Conservation (phyloP, 164 flowering plant genomes). For the Brasenia schreberi region DNA sequence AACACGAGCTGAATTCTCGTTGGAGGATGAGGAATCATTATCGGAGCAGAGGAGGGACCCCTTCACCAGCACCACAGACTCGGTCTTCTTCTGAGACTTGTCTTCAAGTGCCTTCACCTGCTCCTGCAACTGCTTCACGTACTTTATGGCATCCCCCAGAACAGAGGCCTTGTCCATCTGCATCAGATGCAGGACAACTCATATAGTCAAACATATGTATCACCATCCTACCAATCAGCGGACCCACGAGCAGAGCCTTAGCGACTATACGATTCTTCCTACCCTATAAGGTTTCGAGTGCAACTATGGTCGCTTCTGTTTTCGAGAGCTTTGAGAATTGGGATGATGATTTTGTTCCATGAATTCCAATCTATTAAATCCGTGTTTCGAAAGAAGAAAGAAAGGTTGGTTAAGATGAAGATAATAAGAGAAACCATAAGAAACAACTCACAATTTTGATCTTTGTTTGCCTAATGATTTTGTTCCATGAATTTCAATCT, state of each 20-base stretch:
- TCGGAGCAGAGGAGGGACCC: conserved; percentile 38
- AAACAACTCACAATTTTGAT: too few species aligned
- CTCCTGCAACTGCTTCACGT: conserved; percentile 79
- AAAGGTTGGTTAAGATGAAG: not conserved
- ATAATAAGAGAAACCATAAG: not conserved
- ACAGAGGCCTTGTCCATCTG: conserved; percentile 96
- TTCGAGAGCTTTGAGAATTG: not conserved
- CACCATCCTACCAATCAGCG: too few species aligned
- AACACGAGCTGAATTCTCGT: conserved; percentile 15
- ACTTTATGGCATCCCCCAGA: conserved; percentile 76
- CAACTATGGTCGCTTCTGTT: too few species aligned
- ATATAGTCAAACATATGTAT: too few species aligned
- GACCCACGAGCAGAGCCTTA: too few species aligned
- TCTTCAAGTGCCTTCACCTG: conserved; percentile 66
- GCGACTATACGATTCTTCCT: too few species aligned
- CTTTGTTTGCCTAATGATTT: too few species aligned
- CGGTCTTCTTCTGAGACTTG: conserved; percentile 39
- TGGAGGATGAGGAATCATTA: conserved; percentile 25
- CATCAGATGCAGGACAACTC: not conserved
- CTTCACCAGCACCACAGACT: conserved; percentile 58
- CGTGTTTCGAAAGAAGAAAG: not conserved
- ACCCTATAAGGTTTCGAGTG: too few species aligned
- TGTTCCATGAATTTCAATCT: too few species aligned
- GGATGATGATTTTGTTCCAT: too few species aligned
- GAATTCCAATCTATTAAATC: too few species aligned